Evolutionary conservation across 2,329 filamentous ascomycete species (phyloP).

Genomic region (Annulohypoxylon truncatum): DNA sequence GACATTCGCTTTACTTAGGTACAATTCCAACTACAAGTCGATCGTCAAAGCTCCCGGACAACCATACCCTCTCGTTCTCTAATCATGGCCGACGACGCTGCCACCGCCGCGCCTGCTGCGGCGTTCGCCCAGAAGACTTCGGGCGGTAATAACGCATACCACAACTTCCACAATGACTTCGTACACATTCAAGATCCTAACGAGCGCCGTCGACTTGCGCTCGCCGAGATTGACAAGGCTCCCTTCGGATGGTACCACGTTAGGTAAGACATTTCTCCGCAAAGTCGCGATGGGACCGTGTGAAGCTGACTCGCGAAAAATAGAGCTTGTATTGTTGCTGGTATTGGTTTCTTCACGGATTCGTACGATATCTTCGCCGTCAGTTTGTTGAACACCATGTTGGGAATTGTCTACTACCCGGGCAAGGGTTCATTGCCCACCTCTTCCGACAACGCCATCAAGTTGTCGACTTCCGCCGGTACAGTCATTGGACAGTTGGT

Average conservation of each 20-base stretch:
- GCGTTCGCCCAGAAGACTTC: slow-evolving; percentile 58
- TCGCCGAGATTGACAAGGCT: slow-evolving; percentile 84
- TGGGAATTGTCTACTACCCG: slow-evolving; percentile 81
- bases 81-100: slow-evolving; percentile 41
- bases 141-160: slow-evolving; percentile 77
- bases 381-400: slow-evolving; percentile 77
- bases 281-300: background rate
- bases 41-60: slow-evolving; percentile 10
- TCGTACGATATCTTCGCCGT: slow-evolving; percentile 87
- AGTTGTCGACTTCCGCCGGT: slow-evolving; percentile 84
- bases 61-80: slow-evolving; percentile 3
- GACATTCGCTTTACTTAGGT: slow-evolving; percentile 1
- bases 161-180: slow-evolving; percentile 83
- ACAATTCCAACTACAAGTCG: slow-evolving; percentile 5
- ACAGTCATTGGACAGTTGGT: slow-evolving; percentile 85
- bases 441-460: slow-evolving; percentile 81
- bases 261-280: slow-evolving; percentile 47
- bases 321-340: slow-evolving; percentile 78
- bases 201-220: slow-evolving; percentile 80
- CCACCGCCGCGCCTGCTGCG: slow-evolving; percentile 24
- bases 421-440: slow-evolving; percentile 69
- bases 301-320: slow-evolving; percentile 29
- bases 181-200: slow-evolving; percentile 74
- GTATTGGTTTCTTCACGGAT: slow-evolving; percentile 90
- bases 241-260: slow-evolving; percentile 89